Evolutionary conservation across 441 rosid species (phyloP), one percentile per base, ranked within the genome.

Genomic region (Arabidopsis hybrid): DNA sequence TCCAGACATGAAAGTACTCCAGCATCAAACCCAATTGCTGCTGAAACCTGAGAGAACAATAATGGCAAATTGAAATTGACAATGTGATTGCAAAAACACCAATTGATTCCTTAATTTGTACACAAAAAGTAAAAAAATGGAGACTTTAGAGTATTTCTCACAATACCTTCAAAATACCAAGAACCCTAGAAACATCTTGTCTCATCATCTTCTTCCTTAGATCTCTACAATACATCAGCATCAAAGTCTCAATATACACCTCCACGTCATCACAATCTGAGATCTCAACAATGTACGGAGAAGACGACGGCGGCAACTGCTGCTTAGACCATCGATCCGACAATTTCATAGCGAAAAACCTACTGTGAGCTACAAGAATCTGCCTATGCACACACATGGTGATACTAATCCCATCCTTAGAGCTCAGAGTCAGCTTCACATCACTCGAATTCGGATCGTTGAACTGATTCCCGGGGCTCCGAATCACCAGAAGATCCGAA

Each of bases 211-310:
- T 91, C 87, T 86, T 93, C 83, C 92, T 91, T 56, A 91, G 81
- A 84, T 95, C 98, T 70, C 88, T 85, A 14, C 92, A 91, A 53
- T 93, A 93, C 98, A 95, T 95, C 50, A 95, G 77, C 83, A 92
- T 86, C 83, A 95, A 67, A 8, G 96, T 88, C 90, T 95, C 99
- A 11, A 95, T 84, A 55, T 95, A 95, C n/a, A 93, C 93, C 84
- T 95, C 99, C 26, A 95, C 95, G 78, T 93, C 98, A 73, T 95
- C 99, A 66, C 99, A 95, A 72, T 95, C 99, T 1, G 95, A 88
- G 80, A 95, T 95, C 90, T 95, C 98, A 67, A 95, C 97, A 14
- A 79, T 83, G 71, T 81, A 89, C 1, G 95, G 96, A 59, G 68
- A 84, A 29, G 87, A 72, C 4, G 83, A 66, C 62, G 81, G 67